These are phyloP conservation scores for Cercis canadensis DNA, from an alignment of 306 rosid genomes.

Conservation along the genomic window DNA sequence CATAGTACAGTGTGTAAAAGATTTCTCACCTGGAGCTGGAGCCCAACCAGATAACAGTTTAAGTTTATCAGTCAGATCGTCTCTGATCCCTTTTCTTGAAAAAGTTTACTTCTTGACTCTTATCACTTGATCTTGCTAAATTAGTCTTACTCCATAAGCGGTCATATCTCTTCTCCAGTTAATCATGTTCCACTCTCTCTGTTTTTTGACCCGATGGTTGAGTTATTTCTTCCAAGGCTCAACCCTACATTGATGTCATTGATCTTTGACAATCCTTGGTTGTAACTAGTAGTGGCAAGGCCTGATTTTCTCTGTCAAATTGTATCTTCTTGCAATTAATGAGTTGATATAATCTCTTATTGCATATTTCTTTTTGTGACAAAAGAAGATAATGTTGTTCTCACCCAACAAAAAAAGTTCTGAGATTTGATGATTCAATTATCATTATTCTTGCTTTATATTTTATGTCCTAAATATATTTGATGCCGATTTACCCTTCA, in stretches of 20 bases:
- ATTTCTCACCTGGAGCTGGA: slow-evolving; percentile 2
- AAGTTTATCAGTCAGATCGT: not conserved
- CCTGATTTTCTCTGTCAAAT: not conserved
- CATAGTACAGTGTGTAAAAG: not conserved
- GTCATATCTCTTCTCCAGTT: not conserved
- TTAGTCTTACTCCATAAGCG: not conserved
- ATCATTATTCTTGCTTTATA: slow-evolving; percentile 11
- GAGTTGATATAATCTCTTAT: slow-evolving; percentile 20
- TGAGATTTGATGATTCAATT: slow-evolving; percentile 8
- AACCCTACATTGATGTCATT: not conserved
- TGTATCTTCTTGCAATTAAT: slow-evolving; percentile 8
- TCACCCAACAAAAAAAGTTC: not conserved
- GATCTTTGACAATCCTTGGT: not conserved
- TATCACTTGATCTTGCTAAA: no score
- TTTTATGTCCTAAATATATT: slow-evolving; percentile 17
- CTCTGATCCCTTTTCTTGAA: not conserved
- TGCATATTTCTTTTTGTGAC: slow-evolving; percentile 10
- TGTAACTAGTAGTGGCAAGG: slow-evolving; percentile 10
- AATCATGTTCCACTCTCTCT: slow-evolving; percentile 2
- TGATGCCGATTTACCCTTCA: slow-evolving; percentile 29
- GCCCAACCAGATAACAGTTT: not conserved
- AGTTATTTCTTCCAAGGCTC: no score
- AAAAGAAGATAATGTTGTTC: slow-evolving; percentile 2
- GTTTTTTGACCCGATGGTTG: not conserved
- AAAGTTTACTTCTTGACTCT: not conserved